phyloP scores from a whole-genome alignment of 2,329 filamentous ascomycete species.

The Lachnellula subtilissima region DNA sequence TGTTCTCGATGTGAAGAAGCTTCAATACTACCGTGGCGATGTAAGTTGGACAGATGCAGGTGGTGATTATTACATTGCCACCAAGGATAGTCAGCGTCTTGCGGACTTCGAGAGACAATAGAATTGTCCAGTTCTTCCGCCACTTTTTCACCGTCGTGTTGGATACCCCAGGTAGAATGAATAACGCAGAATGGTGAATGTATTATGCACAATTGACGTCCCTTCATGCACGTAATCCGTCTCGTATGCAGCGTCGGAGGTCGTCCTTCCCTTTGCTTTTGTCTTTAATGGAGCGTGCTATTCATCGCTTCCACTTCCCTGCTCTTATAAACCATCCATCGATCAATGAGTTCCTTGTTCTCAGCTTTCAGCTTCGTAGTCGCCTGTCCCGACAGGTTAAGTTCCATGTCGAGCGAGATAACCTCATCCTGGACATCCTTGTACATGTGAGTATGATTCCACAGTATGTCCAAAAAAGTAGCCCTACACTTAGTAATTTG shows the following conservation, averaged over 20 bases:
- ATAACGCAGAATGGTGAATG: not conserved
- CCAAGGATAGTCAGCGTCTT: constrained; percentile 42
- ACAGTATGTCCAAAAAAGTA: constrained; percentile 4
- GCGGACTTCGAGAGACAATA: not conserved
- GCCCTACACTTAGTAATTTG: constrained; percentile 67
- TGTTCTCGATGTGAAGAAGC: constrained; percentile 69
- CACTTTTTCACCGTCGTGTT: not conserved
- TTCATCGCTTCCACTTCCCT: constrained; percentile 89
- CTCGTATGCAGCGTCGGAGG: not conserved
- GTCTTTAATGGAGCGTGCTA: constrained; percentile 35
- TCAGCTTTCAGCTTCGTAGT: constrained; percentile 69
- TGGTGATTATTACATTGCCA: constrained; percentile 85
- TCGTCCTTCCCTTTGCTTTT: not conserved
- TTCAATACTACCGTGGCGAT: constrained; percentile 59
- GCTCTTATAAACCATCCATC: constrained; percentile 87
- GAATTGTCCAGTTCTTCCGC: not conserved
- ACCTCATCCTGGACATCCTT: constrained; percentile 89
- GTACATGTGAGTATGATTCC: constrained; percentile 11
- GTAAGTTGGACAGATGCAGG: constrained; percentile 90
- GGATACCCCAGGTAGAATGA: not conserved
- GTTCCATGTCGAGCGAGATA: constrained; percentile 77
- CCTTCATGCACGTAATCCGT: constrained; percentile 3
- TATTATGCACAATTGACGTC: not conserved
- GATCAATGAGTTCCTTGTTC: constrained; percentile 81
- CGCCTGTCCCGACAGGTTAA: constrained; percentile 79